Evolutionary conservation across 202 grass and related monocot genomes (phyloP).

Genomic region (Hordeum pubiflorum): DNA sequence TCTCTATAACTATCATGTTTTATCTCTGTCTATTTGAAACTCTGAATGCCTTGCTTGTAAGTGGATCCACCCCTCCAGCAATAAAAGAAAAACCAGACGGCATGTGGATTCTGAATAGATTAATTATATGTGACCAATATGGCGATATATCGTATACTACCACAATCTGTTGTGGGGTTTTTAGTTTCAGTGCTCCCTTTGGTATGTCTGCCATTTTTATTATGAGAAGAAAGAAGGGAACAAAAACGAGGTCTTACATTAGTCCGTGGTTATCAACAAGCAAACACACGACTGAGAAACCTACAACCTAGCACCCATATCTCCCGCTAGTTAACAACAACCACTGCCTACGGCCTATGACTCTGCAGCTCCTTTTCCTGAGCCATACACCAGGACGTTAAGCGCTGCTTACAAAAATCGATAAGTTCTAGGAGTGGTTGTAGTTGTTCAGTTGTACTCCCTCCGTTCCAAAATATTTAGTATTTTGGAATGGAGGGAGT

Average conservation of each 20-base stretch:
- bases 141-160: neutral
- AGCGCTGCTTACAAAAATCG: neutral
- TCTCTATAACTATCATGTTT: neutral
- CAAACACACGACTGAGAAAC: neutral
- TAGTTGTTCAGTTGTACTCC: neutral
- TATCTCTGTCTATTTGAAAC: neutral
- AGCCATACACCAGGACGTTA: neutral
- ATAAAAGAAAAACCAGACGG: neutral
- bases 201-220: neutral
- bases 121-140: constrained; percentile 5
- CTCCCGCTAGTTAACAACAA: neutral
- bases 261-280: neutral
- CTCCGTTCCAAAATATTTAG: too few relatives aligned
- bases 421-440: neutral
- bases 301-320: neutral
- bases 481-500: too few relatives aligned
- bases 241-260: neutral
- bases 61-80: neutral
- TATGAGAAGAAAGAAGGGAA: neutral
- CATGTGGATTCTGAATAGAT: neutral
- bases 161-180: neutral
- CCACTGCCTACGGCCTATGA: neutral
- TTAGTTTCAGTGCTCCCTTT: neutral
- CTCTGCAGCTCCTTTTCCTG: neutral
- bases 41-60: neutral